A percentile compares a stretch with the other conserved stretches of the same genome.
Evolutionary conservation across 192 early-diverging fungal genomes (phyloP).

Genomic region (Allomyces javanicus): DNA sequence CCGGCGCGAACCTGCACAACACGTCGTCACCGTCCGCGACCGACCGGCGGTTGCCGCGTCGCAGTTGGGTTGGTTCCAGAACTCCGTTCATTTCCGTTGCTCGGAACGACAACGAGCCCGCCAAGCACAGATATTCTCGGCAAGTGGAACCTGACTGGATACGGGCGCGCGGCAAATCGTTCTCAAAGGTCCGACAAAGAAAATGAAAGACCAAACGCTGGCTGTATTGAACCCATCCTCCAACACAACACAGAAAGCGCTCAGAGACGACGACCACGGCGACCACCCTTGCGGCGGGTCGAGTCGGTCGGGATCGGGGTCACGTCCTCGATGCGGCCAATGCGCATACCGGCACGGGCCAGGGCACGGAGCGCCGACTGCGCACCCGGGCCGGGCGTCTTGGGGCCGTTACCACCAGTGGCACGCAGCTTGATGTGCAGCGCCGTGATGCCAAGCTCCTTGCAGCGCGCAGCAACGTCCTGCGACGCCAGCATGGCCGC

Average conservation of each 20-base stretch:
- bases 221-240: no score
- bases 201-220: no score
- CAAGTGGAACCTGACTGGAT: no score
- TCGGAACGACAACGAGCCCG: no score
- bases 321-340: conserved; percentile 97
- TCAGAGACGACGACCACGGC: conserved; percentile 97
- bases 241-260: conserved; percentile 1
- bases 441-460: conserved; percentile 98
- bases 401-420: conserved; percentile 95
- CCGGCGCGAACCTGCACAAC: no score
- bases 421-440: conserved; percentile 99
- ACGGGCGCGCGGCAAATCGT: no score
- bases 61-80: no score
- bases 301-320: conserved; percentile 97
- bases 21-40: no score
- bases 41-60: no score
- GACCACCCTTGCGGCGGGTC: conserved; percentile 98
- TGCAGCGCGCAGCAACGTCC: conserved; percentile 95
- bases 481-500: conserved; percentile 99
- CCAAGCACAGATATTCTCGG: no score
- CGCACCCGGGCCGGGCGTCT: conserved; percentile 95
- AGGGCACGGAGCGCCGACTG: conserved; percentile 96
- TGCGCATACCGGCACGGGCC: conserved; percentile 96
- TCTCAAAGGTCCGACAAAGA: no score
- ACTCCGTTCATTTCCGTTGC: no score